Conservation (phyloP, 257 asterid genomes). For the Euphrasia confusa region DNA sequence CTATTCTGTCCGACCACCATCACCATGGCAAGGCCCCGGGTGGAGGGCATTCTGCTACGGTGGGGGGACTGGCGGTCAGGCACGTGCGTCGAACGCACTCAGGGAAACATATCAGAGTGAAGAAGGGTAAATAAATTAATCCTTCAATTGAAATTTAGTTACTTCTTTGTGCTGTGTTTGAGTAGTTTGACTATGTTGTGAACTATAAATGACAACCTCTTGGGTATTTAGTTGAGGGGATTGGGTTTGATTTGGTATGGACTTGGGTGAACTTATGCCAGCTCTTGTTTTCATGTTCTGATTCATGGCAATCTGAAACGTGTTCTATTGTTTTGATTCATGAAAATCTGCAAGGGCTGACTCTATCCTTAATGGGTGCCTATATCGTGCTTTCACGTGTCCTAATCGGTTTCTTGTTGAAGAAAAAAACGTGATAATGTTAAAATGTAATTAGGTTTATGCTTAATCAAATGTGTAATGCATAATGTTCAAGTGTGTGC, state of each 20-base stretch:
- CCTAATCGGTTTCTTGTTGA: not conserved
- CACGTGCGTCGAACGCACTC: conserved; percentile 80
- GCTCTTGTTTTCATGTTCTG: conserved; percentile 2
- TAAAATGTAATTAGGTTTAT: not conserved
- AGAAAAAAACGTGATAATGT: not conserved
- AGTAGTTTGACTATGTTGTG: not conserved
- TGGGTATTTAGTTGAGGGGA: not conserved
- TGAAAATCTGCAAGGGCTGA: not conserved
- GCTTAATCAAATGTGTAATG: not conserved
- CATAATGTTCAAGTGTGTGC: not conserved
- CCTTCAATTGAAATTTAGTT: not conserved
- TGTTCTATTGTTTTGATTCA: not conserved
- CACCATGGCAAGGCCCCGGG: conserved; percentile 56
- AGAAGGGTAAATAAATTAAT: conserved; percentile 57
- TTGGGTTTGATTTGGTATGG: conserved; percentile 8
- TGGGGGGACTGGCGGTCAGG: conserved; percentile 62
- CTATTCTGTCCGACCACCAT: conserved; percentile 51
- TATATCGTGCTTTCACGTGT: not conserved
- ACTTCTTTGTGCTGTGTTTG: not conserved
- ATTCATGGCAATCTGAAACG: not conserved
- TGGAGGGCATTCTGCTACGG: conserved; percentile 58
- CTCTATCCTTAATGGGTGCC: not conserved
- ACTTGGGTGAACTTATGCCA: not conserved
- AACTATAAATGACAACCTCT: not conserved
- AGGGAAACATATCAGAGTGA: conserved; percentile 63